phyloP scores from a whole-genome alignment of 306 rosid genomes.

The Crotalaria pallida region DNA sequence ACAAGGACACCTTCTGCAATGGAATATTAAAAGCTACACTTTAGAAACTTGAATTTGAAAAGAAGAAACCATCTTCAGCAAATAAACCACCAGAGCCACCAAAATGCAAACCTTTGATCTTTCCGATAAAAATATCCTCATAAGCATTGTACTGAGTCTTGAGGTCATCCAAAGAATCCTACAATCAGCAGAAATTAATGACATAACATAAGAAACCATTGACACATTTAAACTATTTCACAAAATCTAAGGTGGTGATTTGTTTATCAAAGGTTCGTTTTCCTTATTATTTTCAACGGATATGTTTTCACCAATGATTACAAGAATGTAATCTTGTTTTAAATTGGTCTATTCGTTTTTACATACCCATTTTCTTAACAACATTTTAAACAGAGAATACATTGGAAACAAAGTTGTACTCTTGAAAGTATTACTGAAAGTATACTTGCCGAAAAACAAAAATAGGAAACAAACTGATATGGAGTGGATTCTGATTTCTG shows the following conservation, averaged over 20 bases:
- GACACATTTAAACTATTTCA: background rate
- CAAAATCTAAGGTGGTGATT: background rate
- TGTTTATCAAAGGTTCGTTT: background rate
- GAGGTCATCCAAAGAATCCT: constrained; percentile 56
- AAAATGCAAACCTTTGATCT: constrained; percentile 66
- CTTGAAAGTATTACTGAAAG: background rate
- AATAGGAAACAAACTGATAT: background rate
- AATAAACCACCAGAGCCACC: background rate
- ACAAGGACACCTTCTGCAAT: constrained; percentile 61
- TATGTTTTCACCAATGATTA: background rate
- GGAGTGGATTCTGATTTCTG: too few relatives aligned
- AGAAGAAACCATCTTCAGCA: background rate
- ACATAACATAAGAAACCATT: background rate
- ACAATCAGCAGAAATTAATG: constrained; percentile 19
- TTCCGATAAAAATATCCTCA: constrained; percentile 52
- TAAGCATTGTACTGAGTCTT: constrained; percentile 59
- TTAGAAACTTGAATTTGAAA: constrained; percentile 4
- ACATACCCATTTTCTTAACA: background rate
- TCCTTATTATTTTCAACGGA: background rate
- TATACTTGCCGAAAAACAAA: background rate
- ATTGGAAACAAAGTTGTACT: too few relatives aligned
- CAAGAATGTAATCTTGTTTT: background rate
- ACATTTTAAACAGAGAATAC: background rate
- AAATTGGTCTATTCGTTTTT: background rate
- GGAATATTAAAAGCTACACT: constrained; percentile 1